These are phyloP conservation scores for Camelina neglecta DNA, from an alignment of 345 rosid species.

Conservation along the genomic window DNA sequence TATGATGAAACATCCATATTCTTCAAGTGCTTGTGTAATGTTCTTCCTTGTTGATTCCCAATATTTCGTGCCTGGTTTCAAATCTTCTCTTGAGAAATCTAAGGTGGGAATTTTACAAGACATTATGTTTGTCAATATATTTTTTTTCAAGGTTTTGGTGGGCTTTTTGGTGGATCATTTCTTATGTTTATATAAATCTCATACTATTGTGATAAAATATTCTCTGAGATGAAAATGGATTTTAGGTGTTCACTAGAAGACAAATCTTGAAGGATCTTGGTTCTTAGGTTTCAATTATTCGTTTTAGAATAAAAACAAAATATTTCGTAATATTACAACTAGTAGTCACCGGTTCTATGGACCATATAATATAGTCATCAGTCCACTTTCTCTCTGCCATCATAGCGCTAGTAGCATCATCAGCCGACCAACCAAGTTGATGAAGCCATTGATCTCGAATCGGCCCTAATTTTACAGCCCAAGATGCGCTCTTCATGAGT, in stretches of 20 bases:
- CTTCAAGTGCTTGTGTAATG: conserved; percentile 37
- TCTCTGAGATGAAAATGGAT: conserved; percentile 10
- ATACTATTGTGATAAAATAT: conserved; percentile 3
- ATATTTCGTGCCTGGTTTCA: conserved; percentile 38
- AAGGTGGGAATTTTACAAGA: conserved; percentile 28
- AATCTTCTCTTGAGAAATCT: conserved; percentile 44
- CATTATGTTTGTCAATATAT: background rate
- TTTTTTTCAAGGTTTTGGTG: conserved; percentile 1
- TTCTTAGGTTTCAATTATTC: conserved; percentile 29
- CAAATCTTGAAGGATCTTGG: conserved; percentile 35
- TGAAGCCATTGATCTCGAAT: too few species aligned
- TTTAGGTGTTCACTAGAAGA: conserved; percentile 35
- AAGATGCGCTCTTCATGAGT: too few species aligned
- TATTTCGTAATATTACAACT: too few species aligned
- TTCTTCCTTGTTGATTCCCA: conserved; percentile 40
- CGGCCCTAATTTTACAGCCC: too few species aligned
- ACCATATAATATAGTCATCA: background rate
- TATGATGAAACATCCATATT: conserved; percentile 45
- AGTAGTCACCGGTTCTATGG: background rate
- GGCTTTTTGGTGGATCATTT: background rate
- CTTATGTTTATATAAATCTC: background rate
- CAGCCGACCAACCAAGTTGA: too few species aligned
- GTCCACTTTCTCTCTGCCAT: too few species aligned
- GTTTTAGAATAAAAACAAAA: conserved; percentile 32
- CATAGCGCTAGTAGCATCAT: too few species aligned